Base-by-base conservation (phyloP, 129 eudicot species). In the Tagetes erecta region DNA sequence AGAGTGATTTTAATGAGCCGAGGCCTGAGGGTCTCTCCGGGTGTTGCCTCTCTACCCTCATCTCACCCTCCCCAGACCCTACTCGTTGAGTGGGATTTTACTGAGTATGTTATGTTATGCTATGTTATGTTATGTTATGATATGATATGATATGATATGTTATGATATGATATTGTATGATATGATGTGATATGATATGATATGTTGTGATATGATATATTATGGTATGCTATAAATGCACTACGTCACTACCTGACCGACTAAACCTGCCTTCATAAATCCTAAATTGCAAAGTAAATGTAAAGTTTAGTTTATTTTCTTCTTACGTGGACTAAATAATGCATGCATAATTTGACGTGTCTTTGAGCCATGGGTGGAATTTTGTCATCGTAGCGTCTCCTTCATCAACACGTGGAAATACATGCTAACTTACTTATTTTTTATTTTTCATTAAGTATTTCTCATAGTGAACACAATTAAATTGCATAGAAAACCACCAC, bases 301-400 rank as follows among this genome's bases (percentile, higher is more conserved):
- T 60, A 60, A 35, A 27, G 44, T 36, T 33, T 58, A 6, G n/a
- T 40, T 33, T 9, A 31, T 14, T 40, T 65, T 27, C 3, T 44
- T 27, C 53, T 42, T 67, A 8, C 47, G 44, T 44, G 71, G 44
- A 27, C 30, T 10, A 37, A 42, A 67, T 66, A 14, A 20, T 60
- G 30, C 35, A 64, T 1, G 42, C 42, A n/a, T 41, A 14, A 8
- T 14, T 42, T 35, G 33, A 8, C 70, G 36, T 59, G 78, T 60
- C 14, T 39, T 71, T 57, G 14, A 31, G 69, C 20, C 78, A 73
- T 72, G 42, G 77, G 68, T 72, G 34, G 13, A 37, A 40, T 33
- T 3, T 58, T 58, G 58, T 59, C 8, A 45, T 7, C 12, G 27
- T 51, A 70, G 36, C 13, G 27, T 69, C 46, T 47, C 47, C 6